Evolutionary conservation across 148 eudicot species (phyloP).

Genomic region (Nepenthes mirabilis): DNA sequence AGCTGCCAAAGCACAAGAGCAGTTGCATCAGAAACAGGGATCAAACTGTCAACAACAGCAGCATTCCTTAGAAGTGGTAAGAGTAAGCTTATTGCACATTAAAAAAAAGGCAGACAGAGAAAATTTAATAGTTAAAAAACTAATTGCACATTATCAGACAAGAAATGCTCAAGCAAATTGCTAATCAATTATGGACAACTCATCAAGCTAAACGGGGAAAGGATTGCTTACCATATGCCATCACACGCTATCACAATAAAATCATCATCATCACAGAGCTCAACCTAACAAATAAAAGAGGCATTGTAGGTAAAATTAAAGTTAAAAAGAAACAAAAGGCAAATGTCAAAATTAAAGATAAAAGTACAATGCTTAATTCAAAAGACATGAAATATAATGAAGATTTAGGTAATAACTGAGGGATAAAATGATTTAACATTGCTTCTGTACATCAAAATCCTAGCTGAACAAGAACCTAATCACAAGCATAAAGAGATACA

Average conservation of each 20-base stretch:
- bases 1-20: no score
- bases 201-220: not conserved
- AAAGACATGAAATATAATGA: not conserved
- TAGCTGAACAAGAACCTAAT: not conserved
- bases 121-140: no score
- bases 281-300: slow-evolving; percentile 28
- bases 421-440: not conserved
- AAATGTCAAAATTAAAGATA: not conserved
- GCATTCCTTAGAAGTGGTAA: no score
- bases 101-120: no score
- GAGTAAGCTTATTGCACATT: no score
- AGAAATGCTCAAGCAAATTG: not conserved
- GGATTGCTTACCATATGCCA: slow-evolving; percentile 74
- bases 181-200: not conserved
- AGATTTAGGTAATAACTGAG: not conserved
- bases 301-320: not conserved
- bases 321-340: not conserved
- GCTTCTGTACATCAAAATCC: not conserved
- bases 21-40: no score
- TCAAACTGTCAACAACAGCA: no score
- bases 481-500: slow-evolving; percentile 10
- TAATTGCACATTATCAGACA: not conserved
- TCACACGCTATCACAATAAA: slow-evolving; percentile 94
- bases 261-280: slow-evolving; percentile 87
- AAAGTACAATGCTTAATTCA: not conserved